Conservation (phyloP, 495 filamentous ascomycete genomes). For the Monascus purpureus region DNA sequence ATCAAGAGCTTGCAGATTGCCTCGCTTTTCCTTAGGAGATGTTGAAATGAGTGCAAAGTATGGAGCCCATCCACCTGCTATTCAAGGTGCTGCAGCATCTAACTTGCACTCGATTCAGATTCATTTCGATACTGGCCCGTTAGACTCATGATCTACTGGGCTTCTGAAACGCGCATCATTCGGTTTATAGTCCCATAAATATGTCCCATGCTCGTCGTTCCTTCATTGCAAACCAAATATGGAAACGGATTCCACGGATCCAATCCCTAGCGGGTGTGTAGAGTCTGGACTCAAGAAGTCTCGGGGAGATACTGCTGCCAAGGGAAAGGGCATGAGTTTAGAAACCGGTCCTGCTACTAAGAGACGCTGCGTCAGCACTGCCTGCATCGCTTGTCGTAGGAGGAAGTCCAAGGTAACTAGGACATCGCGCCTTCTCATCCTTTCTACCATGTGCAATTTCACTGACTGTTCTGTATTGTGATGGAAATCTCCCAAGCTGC, state of each 20-base stretch:
- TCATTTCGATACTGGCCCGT: neutral
- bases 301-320: slow-evolving; percentile 7
- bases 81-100: too few relatives aligned
- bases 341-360: slow-evolving; percentile 39
- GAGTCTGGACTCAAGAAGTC: slow-evolving; percentile 5
- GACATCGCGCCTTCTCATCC: neutral
- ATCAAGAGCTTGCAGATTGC: too few relatives aligned
- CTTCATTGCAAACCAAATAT: neutral
- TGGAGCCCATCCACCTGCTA: too few relatives aligned
- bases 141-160: neutral
- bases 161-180: neutral
- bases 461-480: slow-evolving; percentile 44
- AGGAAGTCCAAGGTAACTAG: slow-evolving; percentile 64
- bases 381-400: slow-evolving; percentile 83
- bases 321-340: slow-evolving; percentile 14
- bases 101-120: too few relatives aligned
- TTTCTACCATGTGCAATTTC: slow-evolving; percentile 2
- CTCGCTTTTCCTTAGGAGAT: too few relatives aligned
- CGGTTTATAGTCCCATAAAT: neutral
- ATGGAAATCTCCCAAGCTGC: slow-evolving; percentile 83
- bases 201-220: neutral
- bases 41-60: too few relatives aligned
- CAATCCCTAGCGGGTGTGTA: neutral
- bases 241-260: neutral
- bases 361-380: slow-evolving; percentile 82